phyloP scores from a whole-genome alignment of 768 basidiomycete genomes.

The Leccinum variicolor region DNA sequence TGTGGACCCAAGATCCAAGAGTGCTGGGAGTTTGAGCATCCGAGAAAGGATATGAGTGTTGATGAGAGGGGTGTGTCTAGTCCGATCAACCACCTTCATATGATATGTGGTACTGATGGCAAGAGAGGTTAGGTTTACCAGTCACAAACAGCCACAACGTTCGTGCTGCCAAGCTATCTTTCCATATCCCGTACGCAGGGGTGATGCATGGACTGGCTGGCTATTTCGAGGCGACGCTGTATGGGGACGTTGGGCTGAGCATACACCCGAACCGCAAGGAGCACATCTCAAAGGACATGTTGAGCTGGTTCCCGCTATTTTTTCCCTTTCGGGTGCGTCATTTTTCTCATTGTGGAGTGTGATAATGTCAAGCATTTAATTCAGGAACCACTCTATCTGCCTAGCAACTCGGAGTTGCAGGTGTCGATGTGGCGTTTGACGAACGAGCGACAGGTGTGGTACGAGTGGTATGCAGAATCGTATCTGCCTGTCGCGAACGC shows the following conservation, averaged over 20 bases:
- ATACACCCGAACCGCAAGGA: constrained; percentile 91
- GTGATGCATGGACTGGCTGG: constrained; percentile 93
- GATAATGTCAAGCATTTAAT: background rate
- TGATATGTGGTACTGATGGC: constrained; percentile 6
- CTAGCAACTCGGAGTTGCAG: constrained; percentile 86
- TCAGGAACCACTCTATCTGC: constrained; percentile 91
- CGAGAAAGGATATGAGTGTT: constrained; percentile 72
- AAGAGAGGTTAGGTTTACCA: constrained; percentile 61
- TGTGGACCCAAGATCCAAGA: constrained; percentile 88
- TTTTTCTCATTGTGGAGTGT: background rate
- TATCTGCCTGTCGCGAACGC: constrained; percentile 65
- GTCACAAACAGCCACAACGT: constrained; percentile 96
- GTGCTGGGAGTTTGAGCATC: constrained; percentile 98
- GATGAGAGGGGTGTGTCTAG: constrained; percentile 58
- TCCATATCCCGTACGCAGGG: constrained; percentile 93
- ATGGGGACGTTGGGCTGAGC: constrained; percentile 85
- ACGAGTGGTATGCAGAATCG: constrained; percentile 97
- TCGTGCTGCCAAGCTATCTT: constrained; percentile 79
- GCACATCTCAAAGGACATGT: constrained; percentile 89
- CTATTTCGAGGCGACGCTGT: constrained; percentile 94
- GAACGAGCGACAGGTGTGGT: constrained; percentile 90
- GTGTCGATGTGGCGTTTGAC: constrained; percentile 95
- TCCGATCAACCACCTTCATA: background rate
- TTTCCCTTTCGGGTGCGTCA: constrained; percentile 83
- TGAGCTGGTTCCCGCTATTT: constrained; percentile 98